Conservation (phyloP, 2,329 filamentous ascomycete genomes). For the Claviceps arundinis region DNA sequence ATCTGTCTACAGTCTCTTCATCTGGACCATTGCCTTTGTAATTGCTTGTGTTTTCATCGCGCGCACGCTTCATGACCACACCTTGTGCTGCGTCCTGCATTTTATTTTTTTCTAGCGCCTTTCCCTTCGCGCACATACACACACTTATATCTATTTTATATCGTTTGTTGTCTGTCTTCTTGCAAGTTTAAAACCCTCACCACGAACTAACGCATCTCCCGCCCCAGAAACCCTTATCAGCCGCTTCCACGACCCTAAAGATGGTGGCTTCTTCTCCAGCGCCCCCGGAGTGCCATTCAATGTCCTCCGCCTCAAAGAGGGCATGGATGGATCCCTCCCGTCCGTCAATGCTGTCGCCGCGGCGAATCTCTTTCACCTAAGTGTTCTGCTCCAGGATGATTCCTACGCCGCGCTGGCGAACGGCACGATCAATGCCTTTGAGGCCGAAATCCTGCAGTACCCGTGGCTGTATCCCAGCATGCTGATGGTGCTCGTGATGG, state of each 20-base stretch:
- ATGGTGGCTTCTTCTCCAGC: slow-evolving; percentile 63
- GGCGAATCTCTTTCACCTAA: slow-evolving; percentile 73
- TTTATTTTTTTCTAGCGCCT: too few relatives aligned
- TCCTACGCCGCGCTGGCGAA: slow-evolving; percentile 51
- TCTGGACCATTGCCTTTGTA: too few relatives aligned
- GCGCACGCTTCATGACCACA: background rate
- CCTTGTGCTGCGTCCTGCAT: background rate
- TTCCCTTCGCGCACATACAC: too few relatives aligned
- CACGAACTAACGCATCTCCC: slow-evolving; percentile 4
- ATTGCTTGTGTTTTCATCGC: too few relatives aligned
- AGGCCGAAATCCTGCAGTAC: slow-evolving; percentile 83
- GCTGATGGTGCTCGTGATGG: slow-evolving; percentile 60
- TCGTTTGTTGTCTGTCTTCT: too few relatives aligned
- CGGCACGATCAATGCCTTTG: slow-evolving; percentile 72
- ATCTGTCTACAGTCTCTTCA: too few relatives aligned
- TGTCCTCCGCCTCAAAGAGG: slow-evolving; percentile 82
- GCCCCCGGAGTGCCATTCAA: slow-evolving; percentile 48
- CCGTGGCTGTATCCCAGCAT: slow-evolving; percentile 83
- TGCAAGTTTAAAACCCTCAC: too few relatives aligned
- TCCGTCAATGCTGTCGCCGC: slow-evolving; percentile 83
- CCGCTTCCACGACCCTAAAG: slow-evolving; percentile 60
- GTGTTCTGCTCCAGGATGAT: slow-evolving; percentile 52
- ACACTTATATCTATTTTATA: too few relatives aligned
- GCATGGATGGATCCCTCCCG: slow-evolving; percentile 85
- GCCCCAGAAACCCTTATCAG: slow-evolving; percentile 52